Evolutionary conservation across 768 basidiomycete genomes (phyloP).

Genomic region (Kwoniella botswanensis): DNA sequence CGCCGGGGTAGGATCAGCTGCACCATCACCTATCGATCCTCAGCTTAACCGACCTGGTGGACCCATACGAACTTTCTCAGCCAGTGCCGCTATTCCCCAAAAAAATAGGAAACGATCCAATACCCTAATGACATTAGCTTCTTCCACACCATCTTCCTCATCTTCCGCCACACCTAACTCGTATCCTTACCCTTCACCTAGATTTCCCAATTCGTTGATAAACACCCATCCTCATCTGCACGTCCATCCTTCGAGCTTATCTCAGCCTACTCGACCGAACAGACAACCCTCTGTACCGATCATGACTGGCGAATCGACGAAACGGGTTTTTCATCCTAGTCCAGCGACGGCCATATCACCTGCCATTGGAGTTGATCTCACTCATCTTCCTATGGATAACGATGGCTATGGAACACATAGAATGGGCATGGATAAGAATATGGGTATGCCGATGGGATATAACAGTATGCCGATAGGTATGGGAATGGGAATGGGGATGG

Average conservation of each 20-base stretch:
- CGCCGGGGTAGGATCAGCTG: background rate
- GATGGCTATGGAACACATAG: background rate
- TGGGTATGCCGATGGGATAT: conserved; percentile 14
- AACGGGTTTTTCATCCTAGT: conserved; percentile 24
- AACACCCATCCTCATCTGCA: background rate
- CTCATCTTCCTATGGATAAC: conserved; percentile 2
- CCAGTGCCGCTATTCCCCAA: conserved; percentile 14
- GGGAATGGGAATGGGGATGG: conserved; percentile 9
- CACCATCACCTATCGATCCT: conserved; percentile 2
- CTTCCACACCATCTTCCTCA: background rate
- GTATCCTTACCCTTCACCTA: conserved; percentile 24
- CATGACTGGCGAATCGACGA: conserved; percentile 5
- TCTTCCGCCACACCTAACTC: conserved; percentile 8
- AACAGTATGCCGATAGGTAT: conserved; percentile 11
- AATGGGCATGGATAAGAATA: background rate
- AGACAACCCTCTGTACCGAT: conserved; percentile 15
- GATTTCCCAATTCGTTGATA: conserved; percentile 12
- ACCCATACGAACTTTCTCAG: conserved; percentile 25
- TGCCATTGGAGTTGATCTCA: conserved; percentile 7
- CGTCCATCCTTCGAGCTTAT: background rate
- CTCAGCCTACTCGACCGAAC: conserved; percentile 5
- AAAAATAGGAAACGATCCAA: conserved; percentile 16
- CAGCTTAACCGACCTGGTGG: conserved; percentile 19
- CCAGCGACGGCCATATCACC: conserved; percentile 21
- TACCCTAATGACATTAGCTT: conserved; percentile 14